Percentiles rank a stretch among this genome's conserved stretches.
phyloP scores from a whole-genome alignment of 306 rosid species.

The Ormosia emarginata region DNA sequence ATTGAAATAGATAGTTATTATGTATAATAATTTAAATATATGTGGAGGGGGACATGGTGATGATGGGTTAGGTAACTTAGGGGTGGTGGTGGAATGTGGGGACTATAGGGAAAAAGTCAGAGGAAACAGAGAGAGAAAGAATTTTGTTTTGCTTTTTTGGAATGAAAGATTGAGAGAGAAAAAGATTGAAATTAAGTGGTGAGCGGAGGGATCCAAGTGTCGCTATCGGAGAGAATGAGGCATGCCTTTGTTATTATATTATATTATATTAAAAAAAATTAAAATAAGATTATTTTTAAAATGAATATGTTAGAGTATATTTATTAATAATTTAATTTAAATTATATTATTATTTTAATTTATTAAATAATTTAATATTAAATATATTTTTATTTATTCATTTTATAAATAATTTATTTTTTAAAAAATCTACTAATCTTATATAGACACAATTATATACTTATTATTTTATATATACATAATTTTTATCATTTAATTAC shows the following conservation, averaged over 20 bases:
- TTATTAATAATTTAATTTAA: too few species aligned
- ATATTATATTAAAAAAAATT: too few species aligned
- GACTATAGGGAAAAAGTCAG: conserved; percentile 45
- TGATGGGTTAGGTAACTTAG: conserved; percentile 20
- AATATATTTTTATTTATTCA: too few species aligned
- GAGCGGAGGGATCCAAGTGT: conserved; percentile 39
- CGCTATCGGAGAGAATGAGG: conserved; percentile 36
- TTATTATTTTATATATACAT: too few species aligned
- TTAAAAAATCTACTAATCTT: too few species aligned
- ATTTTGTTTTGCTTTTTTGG: background rate
- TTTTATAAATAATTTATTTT: too few species aligned
- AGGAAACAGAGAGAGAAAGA: conserved; percentile 29
- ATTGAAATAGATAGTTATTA: background rate
- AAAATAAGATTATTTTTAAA: too few species aligned
- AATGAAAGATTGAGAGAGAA: background rate
- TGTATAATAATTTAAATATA: background rate
- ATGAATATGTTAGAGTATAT: too few species aligned
- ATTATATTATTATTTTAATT: too few species aligned
- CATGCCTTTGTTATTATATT: background rate
- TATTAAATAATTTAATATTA: too few species aligned
- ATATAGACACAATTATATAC: too few species aligned
- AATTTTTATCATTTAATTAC: too few species aligned
- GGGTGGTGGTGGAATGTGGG: conserved; percentile 27
- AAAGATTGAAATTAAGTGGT: background rate
- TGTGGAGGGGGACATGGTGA: conserved; percentile 5